Evolutionary conservation across 176 grass and related monocot species (phyloP).

Genomic region (Eremochloa ophiuroides): DNA sequence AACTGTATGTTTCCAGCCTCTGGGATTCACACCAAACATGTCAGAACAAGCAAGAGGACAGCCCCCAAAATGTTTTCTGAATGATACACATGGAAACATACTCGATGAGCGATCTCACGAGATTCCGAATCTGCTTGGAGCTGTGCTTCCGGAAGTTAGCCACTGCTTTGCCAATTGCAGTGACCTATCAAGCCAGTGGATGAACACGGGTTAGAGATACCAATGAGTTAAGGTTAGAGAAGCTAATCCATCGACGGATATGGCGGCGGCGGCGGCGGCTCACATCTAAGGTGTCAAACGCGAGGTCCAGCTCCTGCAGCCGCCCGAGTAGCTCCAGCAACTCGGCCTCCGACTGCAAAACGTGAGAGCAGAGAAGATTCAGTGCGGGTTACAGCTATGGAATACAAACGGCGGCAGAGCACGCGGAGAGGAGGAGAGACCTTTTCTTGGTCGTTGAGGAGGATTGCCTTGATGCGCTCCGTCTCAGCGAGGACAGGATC

Average conservation of each 20-base stretch:
- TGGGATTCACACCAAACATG: constrained; percentile 35
- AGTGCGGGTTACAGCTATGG: background rate
- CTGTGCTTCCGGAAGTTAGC: constrained; percentile 52
- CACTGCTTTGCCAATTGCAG: constrained; percentile 60
- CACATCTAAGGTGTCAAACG: constrained; percentile 58
- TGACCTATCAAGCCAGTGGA: constrained; percentile 37
- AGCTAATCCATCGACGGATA: background rate
- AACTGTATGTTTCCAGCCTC: constrained; percentile 72
- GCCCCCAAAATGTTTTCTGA: background rate
- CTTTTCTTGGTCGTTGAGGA: constrained; percentile 53
- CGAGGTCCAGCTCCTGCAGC: constrained; percentile 58
- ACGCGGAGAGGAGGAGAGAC: background rate
- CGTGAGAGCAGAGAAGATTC: background rate
- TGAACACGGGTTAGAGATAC: background rate
- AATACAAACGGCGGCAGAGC: background rate
- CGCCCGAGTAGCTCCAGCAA: constrained; percentile 63
- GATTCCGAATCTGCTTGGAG: constrained; percentile 66
- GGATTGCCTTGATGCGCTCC: constrained; percentile 49
- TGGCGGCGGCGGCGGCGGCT: background rate
- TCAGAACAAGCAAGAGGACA: background rate
- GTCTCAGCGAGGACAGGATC: constrained; percentile 37
- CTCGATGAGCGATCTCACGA: constrained; percentile 64
- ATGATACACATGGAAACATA: constrained; percentile 23
- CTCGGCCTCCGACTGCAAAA: constrained; percentile 50
- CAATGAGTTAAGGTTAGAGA: background rate